Base-by-base conservation (phyloP, 495 filamentous ascomycete species). In the Talaromyces wortmannii region DNA sequence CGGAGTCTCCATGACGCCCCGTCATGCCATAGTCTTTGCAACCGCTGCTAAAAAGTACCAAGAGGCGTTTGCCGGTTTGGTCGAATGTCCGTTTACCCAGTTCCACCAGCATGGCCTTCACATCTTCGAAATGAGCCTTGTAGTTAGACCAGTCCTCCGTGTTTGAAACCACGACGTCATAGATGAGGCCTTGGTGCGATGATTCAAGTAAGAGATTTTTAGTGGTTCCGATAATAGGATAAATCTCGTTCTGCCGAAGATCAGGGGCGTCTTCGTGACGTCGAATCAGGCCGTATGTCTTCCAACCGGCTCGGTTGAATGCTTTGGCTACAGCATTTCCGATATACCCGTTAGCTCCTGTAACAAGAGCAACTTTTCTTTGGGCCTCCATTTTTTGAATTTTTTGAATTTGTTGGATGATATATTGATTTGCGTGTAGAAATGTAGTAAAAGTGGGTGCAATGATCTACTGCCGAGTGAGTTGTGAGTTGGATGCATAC, bases 11-110 rank as follows among this genome's bases (percentile, higher is more conserved):
- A 47, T 72, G 63, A 0, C 65, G 50, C 0, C 52, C 55, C 3
- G 64, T 72, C 16, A 54, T 64, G 1, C 73, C 73, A 59, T 78
- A 78, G 57, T 78, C 72, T 46, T 78, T 76, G 56, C 70, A 73
- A 0, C 74, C 74, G 10, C 65, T 70, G 15, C 63, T 72, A 45
- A 63, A 59, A 2, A 78, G 50, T 7, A 78, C 67, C 7, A 78
- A 52, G 3, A 70, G 69, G 17, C 58, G 56, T 11, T 64, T 56
- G 2, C 64, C 63, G 1, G 50, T 18, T 7, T n/a, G 10, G 7
- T 52, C 50, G 32, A 31, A 52, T 15, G 32, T 42, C 8, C 17
- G 50, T 23, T 60, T 15, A 56, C 30, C 43, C 2, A 74, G 8
- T 7, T 70, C 53, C 17, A 32, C 31, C 45, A 64, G 30, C 55